These are phyloP conservation scores for Colletotrichum sp. DNA, from an alignment of 2,329 filamentous ascomycete genomes.

Conservation along the genomic window DNA sequence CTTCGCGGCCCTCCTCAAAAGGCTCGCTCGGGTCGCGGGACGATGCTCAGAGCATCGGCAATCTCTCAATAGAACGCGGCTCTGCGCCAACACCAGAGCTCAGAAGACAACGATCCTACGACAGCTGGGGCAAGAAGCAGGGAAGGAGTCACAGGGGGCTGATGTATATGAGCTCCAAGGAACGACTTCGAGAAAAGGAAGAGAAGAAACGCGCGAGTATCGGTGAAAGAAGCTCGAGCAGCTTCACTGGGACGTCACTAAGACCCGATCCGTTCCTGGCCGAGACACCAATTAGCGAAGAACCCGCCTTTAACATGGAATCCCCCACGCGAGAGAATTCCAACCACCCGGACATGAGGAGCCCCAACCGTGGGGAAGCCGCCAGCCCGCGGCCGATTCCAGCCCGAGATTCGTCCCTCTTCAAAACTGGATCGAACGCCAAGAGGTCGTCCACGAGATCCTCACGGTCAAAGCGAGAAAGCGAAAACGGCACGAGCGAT, in stretches of 20 bases:
- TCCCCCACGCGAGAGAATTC: constrained; percentile 24
- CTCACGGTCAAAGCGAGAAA: constrained; percentile 55
- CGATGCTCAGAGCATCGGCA: constrained; percentile 67
- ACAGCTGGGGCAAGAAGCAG: constrained; percentile 68
- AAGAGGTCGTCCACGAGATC: constrained; percentile 59
- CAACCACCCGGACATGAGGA: constrained; percentile 31
- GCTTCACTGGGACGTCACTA: constrained; percentile 40
- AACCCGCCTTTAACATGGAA: constrained; percentile 41
- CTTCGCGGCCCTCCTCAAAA: constrained; percentile 65
- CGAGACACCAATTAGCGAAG: constrained; percentile 62
- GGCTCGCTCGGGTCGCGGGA: constrained; percentile 61
- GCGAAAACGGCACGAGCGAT: constrained; percentile 39
- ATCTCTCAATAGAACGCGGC: constrained; percentile 66
- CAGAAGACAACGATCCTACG: constrained; percentile 58
- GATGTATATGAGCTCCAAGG: constrained; percentile 78
- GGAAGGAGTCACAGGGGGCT: constrained; percentile 60
- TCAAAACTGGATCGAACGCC: constrained; percentile 57
- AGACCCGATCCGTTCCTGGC: constrained; percentile 56
- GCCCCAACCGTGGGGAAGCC: constrained; percentile 31
- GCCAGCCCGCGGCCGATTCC: constrained; percentile 64
- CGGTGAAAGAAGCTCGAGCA: constrained; percentile 42
- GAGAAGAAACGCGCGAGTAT: constrained; percentile 63
- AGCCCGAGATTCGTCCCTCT: constrained; percentile 70
- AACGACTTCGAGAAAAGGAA: constrained; percentile 68
- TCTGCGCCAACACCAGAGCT: constrained; percentile 47